Percentiles rank a stretch among this genome's conserved stretches.
phyloP scores from a whole-genome alignment of 108 stramenopile species.

The Conticribra weissflogii region DNA sequence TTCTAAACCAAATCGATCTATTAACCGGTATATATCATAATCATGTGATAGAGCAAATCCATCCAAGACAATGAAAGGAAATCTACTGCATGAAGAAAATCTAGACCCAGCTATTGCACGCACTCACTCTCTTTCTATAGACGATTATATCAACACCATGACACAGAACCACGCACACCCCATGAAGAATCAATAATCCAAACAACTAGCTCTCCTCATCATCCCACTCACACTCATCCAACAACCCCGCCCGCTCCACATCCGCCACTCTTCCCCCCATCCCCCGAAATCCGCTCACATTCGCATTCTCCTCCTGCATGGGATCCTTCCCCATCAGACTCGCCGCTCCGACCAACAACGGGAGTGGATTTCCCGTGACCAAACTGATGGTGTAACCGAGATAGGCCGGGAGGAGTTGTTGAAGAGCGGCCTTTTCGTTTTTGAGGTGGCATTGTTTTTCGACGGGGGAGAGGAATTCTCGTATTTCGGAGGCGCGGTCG shows the following conservation, averaged over 20 bases:
- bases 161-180: too few species aligned
- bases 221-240: conserved; percentile 51
- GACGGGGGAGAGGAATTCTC: conserved; percentile 51
- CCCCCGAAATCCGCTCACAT: conserved; percentile 33
- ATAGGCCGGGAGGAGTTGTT: conserved; percentile 44
- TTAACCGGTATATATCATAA: too few species aligned
- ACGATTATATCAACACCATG: too few species aligned
- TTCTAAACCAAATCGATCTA: too few species aligned
- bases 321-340: conserved; percentile 23
- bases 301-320: conserved; percentile 41
- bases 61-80: too few species aligned
- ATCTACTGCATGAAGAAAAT: too few species aligned
- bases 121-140: too few species aligned
- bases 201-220: neutral
- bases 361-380: conserved; percentile 52
- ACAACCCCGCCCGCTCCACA: conserved; percentile 41
- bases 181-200: neutral
- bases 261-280: conserved; percentile 32
- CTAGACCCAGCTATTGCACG: too few species aligned
- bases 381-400: conserved; percentile 41
- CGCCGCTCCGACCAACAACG: conserved; percentile 49
- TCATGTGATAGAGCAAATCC: too few species aligned
- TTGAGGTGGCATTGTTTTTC: conserved; percentile 37
- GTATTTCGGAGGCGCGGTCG: conserved; percentile 55
- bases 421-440: conserved; percentile 39